Conservation (phyloP, 2,329 filamentous ascomycete genomes). For the Neospermospora avenae region DNA sequence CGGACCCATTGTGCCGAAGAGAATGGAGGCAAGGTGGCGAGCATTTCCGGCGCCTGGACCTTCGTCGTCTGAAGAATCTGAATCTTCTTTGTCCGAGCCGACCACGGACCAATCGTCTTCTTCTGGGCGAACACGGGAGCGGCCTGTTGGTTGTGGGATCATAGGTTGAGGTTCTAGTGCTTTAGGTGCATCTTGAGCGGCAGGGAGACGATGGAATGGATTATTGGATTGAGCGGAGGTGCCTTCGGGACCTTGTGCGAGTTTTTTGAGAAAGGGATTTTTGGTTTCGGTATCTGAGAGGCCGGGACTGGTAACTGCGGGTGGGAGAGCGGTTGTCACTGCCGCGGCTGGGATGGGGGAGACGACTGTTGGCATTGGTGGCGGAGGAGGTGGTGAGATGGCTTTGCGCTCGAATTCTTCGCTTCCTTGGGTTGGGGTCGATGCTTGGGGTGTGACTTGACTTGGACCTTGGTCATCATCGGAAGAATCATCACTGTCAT, state of each 20-base stretch:
- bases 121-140: constrained; percentile 55
- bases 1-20: constrained; percentile 96
- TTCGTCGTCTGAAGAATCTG: constrained; percentile 70
- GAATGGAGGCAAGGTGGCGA: constrained; percentile 87
- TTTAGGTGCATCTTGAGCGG: constrained; percentile 54
- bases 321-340: constrained; percentile 41
- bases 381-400: constrained; percentile 46
- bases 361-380: constrained; percentile 52
- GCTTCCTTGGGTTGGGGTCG: constrained; percentile 53
- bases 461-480: constrained; percentile 70
- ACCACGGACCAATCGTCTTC: constrained; percentile 80
- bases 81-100: constrained; percentile 70
- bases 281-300: constrained; percentile 73
- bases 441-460: constrained; percentile 62
- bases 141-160: constrained; percentile 41
- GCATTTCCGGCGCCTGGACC: constrained; percentile 77
- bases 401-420: constrained; percentile 53
- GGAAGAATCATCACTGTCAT: constrained; percentile 67
- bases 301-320: constrained; percentile 43
- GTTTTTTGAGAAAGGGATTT: constrained; percentile 92
- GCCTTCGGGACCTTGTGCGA: constrained; percentile 59
- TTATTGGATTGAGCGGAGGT: constrained; percentile 62
- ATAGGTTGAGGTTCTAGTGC: constrained; percentile 43
- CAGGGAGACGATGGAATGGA: constrained; percentile 85
- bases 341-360: constrained; percentile 41